Conservation (phyloP, 257 asterid genomes). For the Gentiana macrophylla region DNA sequence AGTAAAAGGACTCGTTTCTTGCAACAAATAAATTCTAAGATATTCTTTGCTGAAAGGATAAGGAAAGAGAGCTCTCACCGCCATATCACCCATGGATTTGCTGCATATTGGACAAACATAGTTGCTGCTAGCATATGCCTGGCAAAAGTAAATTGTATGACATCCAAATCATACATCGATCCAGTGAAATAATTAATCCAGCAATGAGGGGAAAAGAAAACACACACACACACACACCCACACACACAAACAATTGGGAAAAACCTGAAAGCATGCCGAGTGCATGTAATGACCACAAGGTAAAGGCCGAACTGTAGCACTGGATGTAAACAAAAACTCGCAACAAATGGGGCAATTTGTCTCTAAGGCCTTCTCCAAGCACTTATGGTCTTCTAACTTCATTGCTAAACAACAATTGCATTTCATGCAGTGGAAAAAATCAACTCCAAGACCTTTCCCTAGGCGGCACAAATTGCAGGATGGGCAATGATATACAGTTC, state of each 20-base stretch:
- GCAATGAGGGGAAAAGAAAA: not conserved
- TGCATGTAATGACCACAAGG: slow-evolving; percentile 50
- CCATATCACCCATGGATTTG: slow-evolving; percentile 46
- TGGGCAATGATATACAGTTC: slow-evolving; percentile 39
- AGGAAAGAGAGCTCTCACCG: slow-evolving; percentile 19
- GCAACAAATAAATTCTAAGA: too few species aligned
- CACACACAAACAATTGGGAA: not conserved
- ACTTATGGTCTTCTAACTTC: slow-evolving; percentile 25
- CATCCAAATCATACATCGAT: slow-evolving; percentile 2
- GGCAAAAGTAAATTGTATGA: slow-evolving; percentile 1
- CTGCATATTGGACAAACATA: slow-evolving; percentile 39
- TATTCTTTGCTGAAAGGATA: not conserved
- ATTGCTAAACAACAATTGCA: slow-evolving; percentile 41
- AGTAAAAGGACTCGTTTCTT: too few species aligned
- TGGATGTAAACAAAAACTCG: slow-evolving; percentile 38
- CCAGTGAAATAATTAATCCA: not conserved
- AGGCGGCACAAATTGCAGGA: slow-evolving; percentile 44
- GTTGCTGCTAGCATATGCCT: slow-evolving; percentile 39
- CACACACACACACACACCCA: not conserved
- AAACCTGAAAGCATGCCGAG: slow-evolving; percentile 46
- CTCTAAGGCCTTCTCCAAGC: slow-evolving; percentile 40
- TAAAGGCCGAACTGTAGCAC: slow-evolving; percentile 28
- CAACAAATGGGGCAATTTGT: slow-evolving; percentile 43
- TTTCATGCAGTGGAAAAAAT: slow-evolving; percentile 38
- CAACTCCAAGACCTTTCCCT: slow-evolving; percentile 40